phyloP scores from a whole-genome alignment of 1,284 basidiomycete genomes.

The Wallemia ichthyophaga region DNA sequence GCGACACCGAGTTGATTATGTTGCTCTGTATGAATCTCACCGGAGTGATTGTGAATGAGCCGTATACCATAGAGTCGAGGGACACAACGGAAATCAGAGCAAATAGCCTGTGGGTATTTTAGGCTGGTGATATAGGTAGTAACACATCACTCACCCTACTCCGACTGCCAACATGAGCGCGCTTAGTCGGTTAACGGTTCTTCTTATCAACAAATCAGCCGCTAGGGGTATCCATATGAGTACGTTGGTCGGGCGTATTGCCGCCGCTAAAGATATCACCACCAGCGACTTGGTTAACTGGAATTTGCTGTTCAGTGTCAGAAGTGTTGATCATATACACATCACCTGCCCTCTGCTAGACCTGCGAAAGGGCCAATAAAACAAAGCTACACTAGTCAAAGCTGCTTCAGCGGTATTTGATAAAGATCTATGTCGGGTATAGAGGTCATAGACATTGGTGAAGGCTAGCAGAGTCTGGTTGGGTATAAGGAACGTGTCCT shows the following conservation, averaged over 20 bases:
- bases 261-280: conserved; percentile 43
- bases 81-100: conserved; percentile 19
- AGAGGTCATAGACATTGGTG: background rate
- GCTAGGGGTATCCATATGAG: conserved; percentile 55
- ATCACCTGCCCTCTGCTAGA: background rate
- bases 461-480: background rate
- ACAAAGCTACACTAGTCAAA: conserved; percentile 45
- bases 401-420: conserved; percentile 83
- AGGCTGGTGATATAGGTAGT: background rate
- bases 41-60: conserved; percentile 36
- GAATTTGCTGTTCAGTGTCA: conserved; percentile 9
- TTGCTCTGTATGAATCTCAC: conserved; percentile 55
- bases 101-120: conserved; percentile 13
- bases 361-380: conserved; percentile 29
- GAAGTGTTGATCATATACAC: conserved; percentile 4
- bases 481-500: background rate
- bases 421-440: conserved; percentile 34
- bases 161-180: conserved; percentile 7
- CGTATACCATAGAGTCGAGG: conserved; percentile 41
- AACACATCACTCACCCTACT: conserved; percentile 2
- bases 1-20: conserved; percentile 37
- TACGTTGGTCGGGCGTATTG: conserved; percentile 56
- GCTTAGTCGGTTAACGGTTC: conserved; percentile 12
- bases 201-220: conserved; percentile 19
- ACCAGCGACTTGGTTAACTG: conserved; percentile 16